These are phyloP conservation scores for Inga leiocalycina DNA, from an alignment of 306 rosid species.

Conservation along the genomic window DNA sequence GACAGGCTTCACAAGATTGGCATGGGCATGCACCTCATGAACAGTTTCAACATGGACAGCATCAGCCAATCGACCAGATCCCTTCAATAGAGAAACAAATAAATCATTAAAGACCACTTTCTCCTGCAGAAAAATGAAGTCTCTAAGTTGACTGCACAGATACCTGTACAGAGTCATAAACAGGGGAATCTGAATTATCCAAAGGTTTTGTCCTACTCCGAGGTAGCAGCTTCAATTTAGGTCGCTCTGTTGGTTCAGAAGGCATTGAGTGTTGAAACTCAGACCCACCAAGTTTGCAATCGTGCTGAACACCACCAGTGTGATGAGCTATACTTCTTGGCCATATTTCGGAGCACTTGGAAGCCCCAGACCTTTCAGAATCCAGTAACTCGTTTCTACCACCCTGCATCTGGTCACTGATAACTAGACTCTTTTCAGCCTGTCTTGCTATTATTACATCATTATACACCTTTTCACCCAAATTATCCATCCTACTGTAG, in stretches of 20 bases:
- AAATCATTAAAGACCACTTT: conserved; percentile 24
- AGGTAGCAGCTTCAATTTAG: conserved; percentile 79
- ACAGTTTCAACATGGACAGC: conserved; percentile 50
- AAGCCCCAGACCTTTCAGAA: conserved; percentile 51
- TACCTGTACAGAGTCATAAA: conserved; percentile 62
- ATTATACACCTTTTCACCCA: conserved; percentile 51
- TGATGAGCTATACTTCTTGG: conserved; percentile 43
- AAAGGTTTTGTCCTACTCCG: conserved; percentile 56
- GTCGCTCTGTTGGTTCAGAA: conserved; percentile 68
- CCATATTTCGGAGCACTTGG: conserved; percentile 44
- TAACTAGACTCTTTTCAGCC: conserved; percentile 53
- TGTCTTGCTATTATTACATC: conserved; percentile 63
- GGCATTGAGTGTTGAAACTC: conserved; percentile 51
- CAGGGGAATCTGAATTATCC: conserved; percentile 55
- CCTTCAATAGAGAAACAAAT: conserved; percentile 44
- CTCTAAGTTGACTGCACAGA: conserved; percentile 26
- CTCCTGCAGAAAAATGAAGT: neutral
- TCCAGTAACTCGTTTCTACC: conserved; percentile 61
- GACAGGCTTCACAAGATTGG: conserved; percentile 54
- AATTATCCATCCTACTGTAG: conserved; percentile 44
- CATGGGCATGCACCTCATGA: conserved; percentile 55
- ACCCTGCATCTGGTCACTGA: conserved; percentile 52
- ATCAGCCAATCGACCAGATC: conserved; percentile 45
- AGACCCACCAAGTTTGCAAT: conserved; percentile 50
- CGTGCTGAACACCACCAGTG: conserved; percentile 46